phyloP scores from a whole-genome alignment of 768 basidiomycete genomes.

The Brasilioporus rufonigricans region DNA sequence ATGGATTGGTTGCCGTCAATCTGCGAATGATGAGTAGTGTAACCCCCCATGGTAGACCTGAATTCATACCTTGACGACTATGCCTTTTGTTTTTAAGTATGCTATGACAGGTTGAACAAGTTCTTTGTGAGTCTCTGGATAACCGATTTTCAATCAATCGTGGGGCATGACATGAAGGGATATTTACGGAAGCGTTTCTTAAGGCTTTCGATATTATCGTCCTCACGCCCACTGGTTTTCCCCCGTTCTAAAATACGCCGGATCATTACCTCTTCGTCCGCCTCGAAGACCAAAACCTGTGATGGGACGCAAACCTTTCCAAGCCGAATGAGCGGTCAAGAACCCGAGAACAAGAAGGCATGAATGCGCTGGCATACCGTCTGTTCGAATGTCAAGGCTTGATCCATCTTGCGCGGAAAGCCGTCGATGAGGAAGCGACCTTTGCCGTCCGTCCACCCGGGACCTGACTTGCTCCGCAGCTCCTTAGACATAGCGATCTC shows the following conservation, averaged over 20 bases:
- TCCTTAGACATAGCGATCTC: slow-evolving; percentile 84
- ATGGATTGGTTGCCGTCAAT: slow-evolving; percentile 66
- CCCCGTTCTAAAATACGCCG: slow-evolving; percentile 82
- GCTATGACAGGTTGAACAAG: slow-evolving; percentile 94
- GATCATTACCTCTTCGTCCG: slow-evolving; percentile 86
- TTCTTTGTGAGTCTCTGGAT: slow-evolving; percentile 74
- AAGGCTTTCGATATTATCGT: slow-evolving; percentile 92
- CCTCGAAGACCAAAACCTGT: slow-evolving; percentile 81
- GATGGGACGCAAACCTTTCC: slow-evolving; percentile 76
- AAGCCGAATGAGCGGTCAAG: neutral
- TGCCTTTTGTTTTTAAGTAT: slow-evolving; percentile 62
- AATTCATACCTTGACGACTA: slow-evolving; percentile 70
- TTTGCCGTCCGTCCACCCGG: slow-evolving; percentile 65
- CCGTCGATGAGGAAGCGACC: slow-evolving; percentile 96
- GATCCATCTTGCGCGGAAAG: slow-evolving; percentile 99
- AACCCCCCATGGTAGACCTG: neutral
- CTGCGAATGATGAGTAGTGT: slow-evolving; percentile 36
- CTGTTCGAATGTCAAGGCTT: slow-evolving; percentile 88
- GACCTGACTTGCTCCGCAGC: slow-evolving; percentile 42
- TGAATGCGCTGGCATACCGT: slow-evolving; percentile 47
- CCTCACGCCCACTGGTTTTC: slow-evolving; percentile 92
- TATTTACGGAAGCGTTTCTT: slow-evolving; percentile 91
- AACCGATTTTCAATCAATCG: neutral
- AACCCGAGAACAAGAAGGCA: neutral
- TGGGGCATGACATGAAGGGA: neutral